phyloP scores from a whole-genome alignment of 1,284 basidiomycete genomes.

The Singerocomus inundabilis region DNA sequence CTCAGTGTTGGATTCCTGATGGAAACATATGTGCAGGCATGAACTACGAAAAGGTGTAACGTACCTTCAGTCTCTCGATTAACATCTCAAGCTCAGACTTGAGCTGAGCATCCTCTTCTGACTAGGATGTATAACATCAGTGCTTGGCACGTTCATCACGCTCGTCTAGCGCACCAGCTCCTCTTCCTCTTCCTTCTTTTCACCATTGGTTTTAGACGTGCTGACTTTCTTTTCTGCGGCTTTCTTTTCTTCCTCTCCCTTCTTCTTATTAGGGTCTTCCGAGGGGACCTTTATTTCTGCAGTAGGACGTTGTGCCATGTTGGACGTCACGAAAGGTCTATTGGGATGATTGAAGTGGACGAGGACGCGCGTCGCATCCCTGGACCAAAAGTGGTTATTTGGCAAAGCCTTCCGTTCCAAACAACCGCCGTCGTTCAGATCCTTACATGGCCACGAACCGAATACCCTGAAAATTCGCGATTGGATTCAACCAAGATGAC shows the following conservation, averaged over 20 bases:
- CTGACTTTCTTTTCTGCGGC: slow-evolving; percentile 44
- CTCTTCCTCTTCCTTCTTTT: slow-evolving; percentile 75
- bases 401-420: slow-evolving; percentile 35
- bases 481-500: slow-evolving; percentile 14
- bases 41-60: slow-evolving; percentile 5
- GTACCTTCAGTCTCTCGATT: slow-evolving; percentile 88
- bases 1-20: slow-evolving; percentile 81
- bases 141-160: slow-evolving; percentile 14
- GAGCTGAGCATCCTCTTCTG: slow-evolving; percentile 94
- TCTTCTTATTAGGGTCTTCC: slow-evolving; percentile 74
- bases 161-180: slow-evolving; percentile 66
- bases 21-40: slow-evolving; percentile 14
- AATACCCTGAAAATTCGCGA: neutral
- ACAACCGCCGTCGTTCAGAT: slow-evolving; percentile 20
- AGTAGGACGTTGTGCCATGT: slow-evolving; percentile 58
- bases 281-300: slow-evolving; percentile 60
- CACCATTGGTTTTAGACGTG: slow-evolving; percentile 53
- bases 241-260: slow-evolving; percentile 45
- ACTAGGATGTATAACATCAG: slow-evolving; percentile 45
- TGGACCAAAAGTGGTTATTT: slow-evolving; percentile 32
- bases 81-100: slow-evolving; percentile 98
- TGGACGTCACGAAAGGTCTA: slow-evolving; percentile 11
- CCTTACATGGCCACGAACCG: neutral
- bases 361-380: slow-evolving; percentile 34
- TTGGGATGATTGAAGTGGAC: slow-evolving; percentile 6